Evolutionary conservation across 2,329 filamentous ascomycete genomes (phyloP), one percentile per base, ranked within the genome.

Genomic region (Pseudocercospora fijiensis): DNA sequence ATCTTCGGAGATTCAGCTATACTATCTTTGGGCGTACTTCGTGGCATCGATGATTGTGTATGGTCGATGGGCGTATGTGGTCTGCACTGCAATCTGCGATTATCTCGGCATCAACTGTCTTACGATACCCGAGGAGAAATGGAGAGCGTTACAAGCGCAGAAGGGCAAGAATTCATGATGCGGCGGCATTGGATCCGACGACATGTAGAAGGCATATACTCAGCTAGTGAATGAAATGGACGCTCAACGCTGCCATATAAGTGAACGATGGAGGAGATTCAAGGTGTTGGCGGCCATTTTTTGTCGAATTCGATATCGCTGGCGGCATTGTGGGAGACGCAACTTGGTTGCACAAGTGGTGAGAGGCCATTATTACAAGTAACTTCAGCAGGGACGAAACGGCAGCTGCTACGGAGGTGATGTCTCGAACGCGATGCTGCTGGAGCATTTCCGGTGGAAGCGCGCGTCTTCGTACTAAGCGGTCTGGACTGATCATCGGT

Each of bases 81-180:
- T 98, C 55, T 92, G 96, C 73, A 90, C 88, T 67, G 90, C 90
- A 75, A 98, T 99, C 72, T 98, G 95, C 80, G 84, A 88, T 60
- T 98, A 90, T 78, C 81, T 99, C 24, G 92, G 91, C 66, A 99
- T 99, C 82, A 95, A 94, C 74, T 96, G 94, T 73, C 80, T 99
- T 69, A 98, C 93, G 0, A 97, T 99, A 65, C 79, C 80, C 2
- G 70, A 71, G 51, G 74, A 76, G 51, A 77, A 76, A 61, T 74
- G 71, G 69, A 70, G 66, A 57, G 71, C 69, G 16, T 61, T 75
- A 45, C 66, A 75, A 61, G 62, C 66, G 64, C 67, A 70, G 66
- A 63, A 61, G 53, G 63, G 43, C 41, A 66, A 63, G 53, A 41
- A 33, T 26, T 52, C 58, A 43, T 41, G n/a, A 37, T 7, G n/a